phyloP scores from a whole-genome alignment of 495 filamentous ascomycete species.

The Aspergillus indologenus region DNA sequence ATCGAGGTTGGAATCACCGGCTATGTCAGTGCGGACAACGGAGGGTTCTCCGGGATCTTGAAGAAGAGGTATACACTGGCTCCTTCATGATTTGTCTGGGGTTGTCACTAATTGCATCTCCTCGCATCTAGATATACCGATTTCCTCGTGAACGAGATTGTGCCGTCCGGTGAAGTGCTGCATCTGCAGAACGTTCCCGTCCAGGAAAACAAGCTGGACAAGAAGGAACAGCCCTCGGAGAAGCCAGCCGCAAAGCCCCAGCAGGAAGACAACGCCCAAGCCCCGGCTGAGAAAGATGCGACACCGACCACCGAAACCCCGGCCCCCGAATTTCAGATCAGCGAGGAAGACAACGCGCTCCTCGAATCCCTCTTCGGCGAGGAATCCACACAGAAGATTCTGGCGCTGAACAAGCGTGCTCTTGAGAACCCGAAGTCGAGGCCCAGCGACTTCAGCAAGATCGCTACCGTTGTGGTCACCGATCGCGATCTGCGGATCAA shows the following conservation, averaged over 20 bases:
- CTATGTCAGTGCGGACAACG: constrained; percentile 47
- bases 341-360: constrained; percentile 43
- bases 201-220: constrained; percentile 11
- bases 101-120: constrained; percentile 10
- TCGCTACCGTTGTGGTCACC: constrained; percentile 42
- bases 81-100: not conserved
- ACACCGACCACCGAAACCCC: constrained; percentile 13
- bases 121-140: constrained; percentile 72
- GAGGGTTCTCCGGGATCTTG: constrained; percentile 53
- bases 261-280: constrained; percentile 7
- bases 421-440: constrained; percentile 38
- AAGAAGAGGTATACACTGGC: constrained; percentile 52
- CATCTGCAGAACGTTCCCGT: constrained; percentile 59
- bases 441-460: constrained; percentile 40
- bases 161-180: constrained; percentile 70
- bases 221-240: constrained; percentile 8
- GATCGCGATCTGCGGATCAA: constrained; percentile 60
- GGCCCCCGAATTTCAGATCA: constrained; percentile 34
- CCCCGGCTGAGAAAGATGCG: constrained; percentile 10
- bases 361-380: constrained; percentile 46
- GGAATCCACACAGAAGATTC: constrained; percentile 36
- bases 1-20: constrained; percentile 53
- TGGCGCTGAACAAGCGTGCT: constrained; percentile 45
- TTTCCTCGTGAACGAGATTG: constrained; percentile 92
- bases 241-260: constrained; percentile 10